Conservation (phyloP, 139 green algal species). For the Yamagishiella unicocca region DNA sequence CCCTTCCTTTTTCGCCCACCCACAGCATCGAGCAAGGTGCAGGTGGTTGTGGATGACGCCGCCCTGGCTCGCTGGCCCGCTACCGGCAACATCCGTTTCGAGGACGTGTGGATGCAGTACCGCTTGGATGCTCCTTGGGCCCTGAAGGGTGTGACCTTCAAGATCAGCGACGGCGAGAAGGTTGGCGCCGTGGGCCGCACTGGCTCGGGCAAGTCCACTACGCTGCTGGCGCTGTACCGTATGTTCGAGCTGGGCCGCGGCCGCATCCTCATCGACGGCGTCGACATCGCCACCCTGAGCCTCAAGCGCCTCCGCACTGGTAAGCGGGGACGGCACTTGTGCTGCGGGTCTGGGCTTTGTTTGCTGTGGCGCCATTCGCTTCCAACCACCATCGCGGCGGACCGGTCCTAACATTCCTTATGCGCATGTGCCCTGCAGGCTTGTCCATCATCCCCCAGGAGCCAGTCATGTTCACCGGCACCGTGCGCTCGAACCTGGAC, state of each 20-base stretch:
- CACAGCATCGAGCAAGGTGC: constrained; percentile 26
- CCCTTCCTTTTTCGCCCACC: not conserved
- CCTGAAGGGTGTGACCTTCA: constrained; percentile 65
- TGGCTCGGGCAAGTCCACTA: constrained; percentile 79
- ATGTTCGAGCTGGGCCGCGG: constrained; percentile 74
- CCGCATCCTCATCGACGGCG: constrained; percentile 78
- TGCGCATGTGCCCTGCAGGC: constrained; percentile 62
- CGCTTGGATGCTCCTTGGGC: constrained; percentile 61
- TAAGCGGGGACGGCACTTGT: constrained; percentile 26
- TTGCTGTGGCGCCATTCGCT: not conserved
- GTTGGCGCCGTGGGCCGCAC: constrained; percentile 76
- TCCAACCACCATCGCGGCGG: not conserved
- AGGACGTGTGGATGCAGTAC: constrained; percentile 70
- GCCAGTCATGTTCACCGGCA: constrained; percentile 86
- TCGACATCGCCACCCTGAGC: constrained; percentile 74
- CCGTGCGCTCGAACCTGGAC: constrained; percentile 88
- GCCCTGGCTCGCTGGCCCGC: constrained; percentile 57
- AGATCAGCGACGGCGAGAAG: constrained; percentile 72
- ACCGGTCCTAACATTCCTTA: not conserved
- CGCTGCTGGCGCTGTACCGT: constrained; percentile 83
- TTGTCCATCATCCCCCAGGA: constrained; percentile 85
- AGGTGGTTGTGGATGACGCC: constrained; percentile 34
- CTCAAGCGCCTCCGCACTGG: constrained; percentile 67
- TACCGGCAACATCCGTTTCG: constrained; percentile 59
- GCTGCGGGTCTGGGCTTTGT: not conserved